Evolutionary conservation across 2,329 filamentous ascomycete genomes (phyloP), one percentile per base, ranked within the genome.

Genomic region (Penicillium brevicompactum): DNA sequence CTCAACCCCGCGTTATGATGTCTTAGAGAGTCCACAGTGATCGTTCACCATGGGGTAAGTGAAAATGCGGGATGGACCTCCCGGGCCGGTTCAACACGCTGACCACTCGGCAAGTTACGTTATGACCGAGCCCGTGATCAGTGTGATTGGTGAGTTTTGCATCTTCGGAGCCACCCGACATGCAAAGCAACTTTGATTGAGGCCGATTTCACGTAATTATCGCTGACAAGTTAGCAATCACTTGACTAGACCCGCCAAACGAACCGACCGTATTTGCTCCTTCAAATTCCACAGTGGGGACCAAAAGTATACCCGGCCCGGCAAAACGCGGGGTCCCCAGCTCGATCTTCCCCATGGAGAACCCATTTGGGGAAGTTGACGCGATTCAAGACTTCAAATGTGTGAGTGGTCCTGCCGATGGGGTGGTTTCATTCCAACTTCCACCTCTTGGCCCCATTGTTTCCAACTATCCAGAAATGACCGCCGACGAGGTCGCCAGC

Each of bases 401-500:
- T 16, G 18, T 38, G 21, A 40, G 22, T 5, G 9, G 5, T n/a
- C 5, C 46, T 18, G 13, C 14, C 38, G 2, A 16, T 13, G n/a
- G 11, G 21, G 24, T 21, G 14, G n/a, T 32, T 10, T 24, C 32
- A 45, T 18, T 31, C n/a, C 43, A 32, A 31, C 10, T 48, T 48
- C 14, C 31, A 47, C 6, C 2, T 16, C 16, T n/a, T 21, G 2
- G 7, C 10, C 22, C 11, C 11, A 21, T 22, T 10, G 22, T 14
- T n/a, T 21, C 24, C 24, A 18, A 14, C 21, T 10, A 40, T 4
- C 14, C 45, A 24, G 46, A 27, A 32, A 49, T 49, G 47, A 41
- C 38, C 47, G 21, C n/a, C 11, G 27, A 49, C n/a, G 46, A 49
- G 47, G 47, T 49, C 38, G 31, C 38, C n/a, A 43, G 24, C n/a